phyloP scores from a whole-genome alignment of 257 asterid species.

The Solanum neorickii region DNA sequence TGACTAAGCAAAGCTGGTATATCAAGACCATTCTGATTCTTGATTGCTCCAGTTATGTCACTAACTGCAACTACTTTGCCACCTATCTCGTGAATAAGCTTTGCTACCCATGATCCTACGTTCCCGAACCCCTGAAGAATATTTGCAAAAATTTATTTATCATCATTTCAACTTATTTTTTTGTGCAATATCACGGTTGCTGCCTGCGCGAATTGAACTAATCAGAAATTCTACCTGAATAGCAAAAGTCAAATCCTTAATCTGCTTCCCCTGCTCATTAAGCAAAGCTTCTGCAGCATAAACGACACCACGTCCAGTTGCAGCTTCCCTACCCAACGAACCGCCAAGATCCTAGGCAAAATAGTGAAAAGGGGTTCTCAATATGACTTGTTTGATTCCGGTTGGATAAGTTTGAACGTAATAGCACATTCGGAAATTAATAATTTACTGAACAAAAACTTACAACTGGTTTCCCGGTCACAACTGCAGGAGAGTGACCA shows the following conservation, averaged over 20 bases:
- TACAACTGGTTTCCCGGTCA: constrained; percentile 95
- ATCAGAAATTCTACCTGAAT: constrained; percentile 46
- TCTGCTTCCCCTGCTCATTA: constrained; percentile 69
- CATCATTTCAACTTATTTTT: neutral
- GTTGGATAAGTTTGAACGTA: neutral
- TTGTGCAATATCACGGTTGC: neutral
- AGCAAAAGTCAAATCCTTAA: constrained; percentile 61
- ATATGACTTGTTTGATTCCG: neutral
- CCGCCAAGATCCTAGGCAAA: constrained; percentile 75
- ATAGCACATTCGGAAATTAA: neutral
- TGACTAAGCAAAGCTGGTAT: constrained; percentile 51
- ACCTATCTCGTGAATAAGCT: constrained; percentile 71
- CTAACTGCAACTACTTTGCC: constrained; percentile 87
- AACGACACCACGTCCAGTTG: constrained; percentile 93
- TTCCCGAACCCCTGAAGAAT: constrained; percentile 73
- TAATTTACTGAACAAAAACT: constrained; percentile 8
- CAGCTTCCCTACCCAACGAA: constrained; percentile 87
- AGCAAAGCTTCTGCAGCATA: constrained; percentile 82
- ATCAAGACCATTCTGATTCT: constrained; percentile 60
- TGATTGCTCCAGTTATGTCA: constrained; percentile 81
- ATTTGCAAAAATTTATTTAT: neutral
- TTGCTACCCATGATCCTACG: constrained; percentile 91
- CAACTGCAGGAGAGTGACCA: constrained; percentile 95
- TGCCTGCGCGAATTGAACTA: neutral
- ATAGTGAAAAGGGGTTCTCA: neutral